Conservation (phyloP, 192 early-diverging fungal species). For the Dispira parvispora region DNA sequence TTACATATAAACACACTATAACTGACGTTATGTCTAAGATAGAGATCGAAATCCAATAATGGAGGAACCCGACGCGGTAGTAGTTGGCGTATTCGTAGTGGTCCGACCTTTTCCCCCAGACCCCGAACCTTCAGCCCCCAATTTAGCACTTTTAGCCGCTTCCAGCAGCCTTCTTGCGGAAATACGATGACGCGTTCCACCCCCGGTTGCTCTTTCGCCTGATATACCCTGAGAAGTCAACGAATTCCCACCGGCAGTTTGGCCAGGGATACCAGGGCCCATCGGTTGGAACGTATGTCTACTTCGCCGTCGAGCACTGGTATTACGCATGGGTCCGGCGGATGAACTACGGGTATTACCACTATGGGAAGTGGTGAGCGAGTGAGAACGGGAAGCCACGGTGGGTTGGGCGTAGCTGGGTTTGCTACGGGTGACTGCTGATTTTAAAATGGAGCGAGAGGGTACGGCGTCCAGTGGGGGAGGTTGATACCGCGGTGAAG, state of each 20-base stretch:
- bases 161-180: slow-evolving; percentile 5
- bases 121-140: not conserved
- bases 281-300: not conserved
- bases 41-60: not conserved
- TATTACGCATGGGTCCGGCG: not conserved
- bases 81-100: not conserved
- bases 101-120: not conserved
- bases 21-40: not conserved
- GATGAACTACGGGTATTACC: not conserved
- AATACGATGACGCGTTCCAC: not conserved
- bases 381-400: slow-evolving; percentile 1
- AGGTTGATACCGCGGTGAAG: slow-evolving; percentile 1
- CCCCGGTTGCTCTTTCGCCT: not conserved
- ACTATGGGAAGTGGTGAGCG: not conserved
- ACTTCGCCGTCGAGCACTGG: not conserved
- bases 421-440: not conserved
- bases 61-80: not conserved
- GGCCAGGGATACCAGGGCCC: not conserved
- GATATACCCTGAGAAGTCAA: not conserved
- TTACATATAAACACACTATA: not conserved
- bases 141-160: not conserved
- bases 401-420: slow-evolving; percentile 8
- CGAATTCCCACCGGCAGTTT: not conserved
- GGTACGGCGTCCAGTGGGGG: slow-evolving; percentile 11
- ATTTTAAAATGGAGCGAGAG: slow-evolving; percentile 7